Evolutionary conservation across 257 asterid species (phyloP), one percentile per base, ranked within the genome.

Genomic region (Solanum sejunctum): DNA sequence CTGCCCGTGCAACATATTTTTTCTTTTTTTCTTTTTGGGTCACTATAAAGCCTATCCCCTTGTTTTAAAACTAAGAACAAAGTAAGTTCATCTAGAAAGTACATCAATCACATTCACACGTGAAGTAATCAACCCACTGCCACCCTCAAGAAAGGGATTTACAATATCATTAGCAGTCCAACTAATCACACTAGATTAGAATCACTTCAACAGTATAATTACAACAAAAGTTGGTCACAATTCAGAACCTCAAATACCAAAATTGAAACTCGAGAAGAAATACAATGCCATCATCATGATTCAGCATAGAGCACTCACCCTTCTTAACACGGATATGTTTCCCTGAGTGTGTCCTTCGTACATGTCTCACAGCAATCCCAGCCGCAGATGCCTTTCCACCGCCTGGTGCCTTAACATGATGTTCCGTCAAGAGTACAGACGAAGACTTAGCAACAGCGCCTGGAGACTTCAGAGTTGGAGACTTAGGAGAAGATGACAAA

Each of bases 301-400:
- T 78, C 47, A 52, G 61, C 36, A 43, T 1, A 71, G 13, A 71
- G 20, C 63, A 78, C 83, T 86, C 89, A 96, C 99, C 99, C 92
- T 96, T 96, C 94, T 94, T 94, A 66, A 90, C 97, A 45, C 97
- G 91, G 80, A 89, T 88, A 85, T 85, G 52, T 58, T 94, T 94
- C 88, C 99, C 99, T 0, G 98, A 96, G 88, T 93, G 98, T 12
- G 97, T 73, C 32, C 97, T 91, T 7, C 98, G 94, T 55, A 93
- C 94, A 75, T 94, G 96, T 88, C 95, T 93, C 80, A 85, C 91
- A 5, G 92, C 93, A 86, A 87, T 87, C 57, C 97, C 99, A 6
- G 88, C 92, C 0, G 88, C 88, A n/a, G 95, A 88, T 23, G 92
- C 88, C 87, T 91, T 95, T 10, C 92, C 96, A 36, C 94, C 97